Base-by-base conservation (phyloP, 1,284 basidiomycete species). In the Cryptococcus sp. region DNA sequence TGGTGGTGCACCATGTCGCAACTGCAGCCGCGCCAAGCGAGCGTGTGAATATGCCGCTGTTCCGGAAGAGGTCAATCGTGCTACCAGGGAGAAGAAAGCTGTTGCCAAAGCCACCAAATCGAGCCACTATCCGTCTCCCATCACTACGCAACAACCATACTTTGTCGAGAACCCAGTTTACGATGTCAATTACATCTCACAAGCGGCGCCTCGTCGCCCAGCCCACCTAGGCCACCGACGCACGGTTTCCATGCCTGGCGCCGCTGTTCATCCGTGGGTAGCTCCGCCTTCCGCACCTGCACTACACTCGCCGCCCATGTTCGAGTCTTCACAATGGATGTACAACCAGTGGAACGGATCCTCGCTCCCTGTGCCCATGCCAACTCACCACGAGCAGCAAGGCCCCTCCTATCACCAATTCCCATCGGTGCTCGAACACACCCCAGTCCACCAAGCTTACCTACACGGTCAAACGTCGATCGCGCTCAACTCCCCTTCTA, bases 11-110 rank as follows among this genome's bases (percentile, higher is more conserved):
- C 74, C 76, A 11, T 79, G 78, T 52, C 61, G 71, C 39, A 78
- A 78, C 69, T 79, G 78, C 64, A 66, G 66, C 8, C 73, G 76
- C 16, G 69, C 75, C 5, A 67, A 71, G 43, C 71, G 75, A 25
- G 58, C 62, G 1, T 79, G 78, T 62, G 75, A 73, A 40, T 78
- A 78, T 60, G 68, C 73, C 16, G 74, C 77, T 6, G 77, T 79
- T 13, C 73, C 78, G 19, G 75, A 78, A 57, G 75, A 77, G 58
- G 70, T 75, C 50, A 78, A 77, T 66, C 66, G 70, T 20, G 72
- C 72, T 16, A 77, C 75, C 3, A 64, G 75, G 20, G 71, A 77
- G 63, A 76, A 73, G 66, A 78, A 78, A 60, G 75, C 75, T 2
- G 52, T 69, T 2, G 69, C 73, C 27, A 77, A 77, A 61, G 70